phyloP scores from a whole-genome alignment of 2,329 filamentous ascomycete species.

The Aspergillus eucalypticola region DNA sequence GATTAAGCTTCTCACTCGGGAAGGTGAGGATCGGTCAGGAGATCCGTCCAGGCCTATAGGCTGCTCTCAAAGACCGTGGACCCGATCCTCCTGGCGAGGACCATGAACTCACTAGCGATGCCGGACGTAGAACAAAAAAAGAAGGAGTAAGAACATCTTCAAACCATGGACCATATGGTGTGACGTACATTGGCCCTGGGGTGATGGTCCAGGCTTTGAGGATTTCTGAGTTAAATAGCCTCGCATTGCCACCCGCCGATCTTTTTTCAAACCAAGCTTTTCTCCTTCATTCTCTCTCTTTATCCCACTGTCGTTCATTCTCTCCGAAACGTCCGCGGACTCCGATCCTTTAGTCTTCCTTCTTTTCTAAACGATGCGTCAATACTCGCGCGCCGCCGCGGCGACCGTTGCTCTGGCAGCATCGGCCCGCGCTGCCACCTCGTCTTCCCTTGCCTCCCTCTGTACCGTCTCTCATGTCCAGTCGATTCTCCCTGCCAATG shows the following conservation, averaged over 20 bases:
- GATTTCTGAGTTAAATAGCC: not conserved
- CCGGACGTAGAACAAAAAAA: too few species aligned
- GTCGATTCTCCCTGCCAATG: conserved; percentile 45
- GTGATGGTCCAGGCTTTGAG: not conserved
- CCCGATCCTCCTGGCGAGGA: too few species aligned
- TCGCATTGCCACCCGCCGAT: not conserved
- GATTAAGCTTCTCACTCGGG: not conserved
- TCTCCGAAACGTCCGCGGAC: not conserved
- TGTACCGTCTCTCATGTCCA: conserved; percentile 47
- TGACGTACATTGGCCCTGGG: not conserved
- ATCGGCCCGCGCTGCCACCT: not conserved
- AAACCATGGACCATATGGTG: not conserved
- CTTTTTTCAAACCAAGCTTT: not conserved
- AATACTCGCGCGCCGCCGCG: conserved; percentile 5
- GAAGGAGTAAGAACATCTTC: too few species aligned
- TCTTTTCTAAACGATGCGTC: not conserved
- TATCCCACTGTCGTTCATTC: not conserved
- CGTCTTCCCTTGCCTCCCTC: conserved; percentile 35
- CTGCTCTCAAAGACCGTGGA: not conserved
- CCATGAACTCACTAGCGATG: too few species aligned
- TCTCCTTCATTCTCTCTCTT: not conserved
- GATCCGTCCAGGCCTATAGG: not conserved
- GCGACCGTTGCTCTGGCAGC: conserved; percentile 6
- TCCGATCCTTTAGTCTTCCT: not conserved
- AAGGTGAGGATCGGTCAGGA: not conserved